These are phyloP conservation scores for Populus hybrid DNA, from an alignment of 441 rosid genomes.

Conservation along the genomic window DNA sequence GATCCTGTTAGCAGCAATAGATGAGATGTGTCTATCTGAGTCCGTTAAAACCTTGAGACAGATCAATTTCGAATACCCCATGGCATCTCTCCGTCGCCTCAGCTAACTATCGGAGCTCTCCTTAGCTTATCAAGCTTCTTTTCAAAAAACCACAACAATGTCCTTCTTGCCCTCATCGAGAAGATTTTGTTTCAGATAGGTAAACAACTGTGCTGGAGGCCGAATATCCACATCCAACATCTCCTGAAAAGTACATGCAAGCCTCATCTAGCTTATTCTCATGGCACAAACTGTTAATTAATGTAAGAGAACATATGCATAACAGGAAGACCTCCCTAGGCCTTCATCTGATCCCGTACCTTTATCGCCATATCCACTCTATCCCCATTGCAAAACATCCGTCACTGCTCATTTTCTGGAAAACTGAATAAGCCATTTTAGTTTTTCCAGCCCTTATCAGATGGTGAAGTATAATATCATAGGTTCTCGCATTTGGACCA, in stretches of 20 bases:
- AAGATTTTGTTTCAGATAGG: slow-evolving; percentile 70
- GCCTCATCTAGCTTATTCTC: slow-evolving; percentile 64
- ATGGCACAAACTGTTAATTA: slow-evolving; percentile 57
- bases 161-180: slow-evolving; percentile 57
- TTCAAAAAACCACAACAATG: slow-evolving; percentile 39
- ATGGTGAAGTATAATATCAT: slow-evolving; percentile 75
- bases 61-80: neutral
- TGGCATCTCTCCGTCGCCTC: slow-evolving; percentile 1
- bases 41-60: neutral
- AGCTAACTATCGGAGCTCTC: slow-evolving; percentile 46
- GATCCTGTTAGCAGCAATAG: neutral
- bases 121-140: slow-evolving; percentile 60
- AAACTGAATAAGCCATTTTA: slow-evolving; percentile 53
- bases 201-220: slow-evolving; percentile 68
- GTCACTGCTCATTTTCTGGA: slow-evolving; percentile 60
- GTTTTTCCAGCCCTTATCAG: slow-evolving; percentile 44
- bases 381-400: slow-evolving; percentile 74
- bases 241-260: slow-evolving; percentile 68
- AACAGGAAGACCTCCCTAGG: slow-evolving; percentile 67
- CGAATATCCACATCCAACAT: slow-evolving; percentile 84
- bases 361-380: slow-evolving; percentile 57
- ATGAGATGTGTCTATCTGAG: neutral
- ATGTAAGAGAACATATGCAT: slow-evolving; percentile 77
- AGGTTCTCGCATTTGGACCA: slow-evolving; percentile 75
- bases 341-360: slow-evolving; percentile 75